phyloP scores from a whole-genome alignment of 2,329 filamentous ascomycete species.

The Diaporthe nobilis region DNA sequence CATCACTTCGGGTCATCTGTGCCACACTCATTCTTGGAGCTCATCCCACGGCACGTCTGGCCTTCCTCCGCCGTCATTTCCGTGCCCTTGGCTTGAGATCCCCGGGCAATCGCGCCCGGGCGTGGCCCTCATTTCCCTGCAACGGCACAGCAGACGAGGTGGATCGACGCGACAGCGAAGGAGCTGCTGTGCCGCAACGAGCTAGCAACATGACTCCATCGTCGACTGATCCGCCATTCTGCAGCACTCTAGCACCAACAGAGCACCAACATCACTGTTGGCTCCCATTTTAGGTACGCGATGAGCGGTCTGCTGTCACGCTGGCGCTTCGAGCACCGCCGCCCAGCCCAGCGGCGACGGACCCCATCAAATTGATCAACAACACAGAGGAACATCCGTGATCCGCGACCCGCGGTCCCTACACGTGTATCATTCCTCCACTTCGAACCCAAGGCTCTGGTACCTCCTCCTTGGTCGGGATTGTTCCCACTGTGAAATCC shows the following conservation, averaged over 20 bases:
- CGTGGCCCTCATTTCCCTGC: background rate
- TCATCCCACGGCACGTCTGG: background rate
- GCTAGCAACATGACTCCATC: conserved; percentile 21
- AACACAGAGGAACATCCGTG: background rate
- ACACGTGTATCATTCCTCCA: background rate
- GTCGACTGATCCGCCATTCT: conserved; percentile 22
- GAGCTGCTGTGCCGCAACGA: conserved; percentile 27
- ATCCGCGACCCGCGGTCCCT: background rate
- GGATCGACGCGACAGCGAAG: conserved; percentile 21
- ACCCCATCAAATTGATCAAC: background rate
- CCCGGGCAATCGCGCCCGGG: background rate
- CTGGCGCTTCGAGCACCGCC: background rate
- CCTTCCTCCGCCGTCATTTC: background rate
- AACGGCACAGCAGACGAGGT: conserved; percentile 10
- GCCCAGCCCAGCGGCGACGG: background rate
- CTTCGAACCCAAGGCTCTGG: conserved; percentile 4
- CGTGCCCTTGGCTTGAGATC: background rate
- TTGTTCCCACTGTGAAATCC: background rate
- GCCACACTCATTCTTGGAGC: background rate
- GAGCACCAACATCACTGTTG: conserved; percentile 8
- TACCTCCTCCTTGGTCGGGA: background rate
- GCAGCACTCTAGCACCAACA: conserved; percentile 26
- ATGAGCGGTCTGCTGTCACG: conserved; percentile 4
- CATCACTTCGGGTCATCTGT: background rate
- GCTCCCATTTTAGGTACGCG: background rate